Percentiles rank a stretch among this genome's conserved stretches.
Conservation (phyloP, 345 rosid species). For the Salix viminalis region DNA sequence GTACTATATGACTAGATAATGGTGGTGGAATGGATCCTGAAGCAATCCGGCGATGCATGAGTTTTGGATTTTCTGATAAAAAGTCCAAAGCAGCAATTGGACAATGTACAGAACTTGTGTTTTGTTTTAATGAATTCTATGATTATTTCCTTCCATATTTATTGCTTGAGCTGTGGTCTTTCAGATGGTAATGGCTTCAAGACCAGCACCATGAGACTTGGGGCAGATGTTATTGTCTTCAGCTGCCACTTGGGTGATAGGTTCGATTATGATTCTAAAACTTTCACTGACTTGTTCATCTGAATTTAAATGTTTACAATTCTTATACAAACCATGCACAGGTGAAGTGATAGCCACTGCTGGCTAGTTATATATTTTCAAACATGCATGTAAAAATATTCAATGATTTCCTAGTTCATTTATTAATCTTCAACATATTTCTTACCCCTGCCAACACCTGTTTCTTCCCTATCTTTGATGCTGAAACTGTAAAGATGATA, state of each 20-base stretch:
- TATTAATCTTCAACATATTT: neutral
- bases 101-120: slow-evolving; percentile 49
- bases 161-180: slow-evolving; percentile 32
- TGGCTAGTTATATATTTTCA: neutral
- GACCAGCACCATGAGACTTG: slow-evolving; percentile 94
- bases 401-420: neutral
- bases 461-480: neutral
- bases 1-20: slow-evolving; percentile 50
- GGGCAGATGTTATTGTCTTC: slow-evolving; percentile 89
- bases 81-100: slow-evolving; percentile 71
- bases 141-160: slow-evolving; percentile 12
- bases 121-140: slow-evolving; percentile 12
- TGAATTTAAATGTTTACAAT: neutral
- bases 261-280: slow-evolving; percentile 37
- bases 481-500: neutral
- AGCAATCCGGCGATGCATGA: slow-evolving; percentile 80
- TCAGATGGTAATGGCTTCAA: slow-evolving; percentile 97
- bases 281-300: neutral
- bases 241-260: slow-evolving; percentile 55
- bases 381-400: neutral
- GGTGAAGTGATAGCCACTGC: neutral
- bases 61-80: slow-evolving; percentile 96
- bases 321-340: neutral
- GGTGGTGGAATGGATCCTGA: slow-evolving; percentile 98
- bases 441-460: neutral